Conservation (phyloP, 805 yeast genomes). For the Barnettozyma wickerhamii region DNA sequence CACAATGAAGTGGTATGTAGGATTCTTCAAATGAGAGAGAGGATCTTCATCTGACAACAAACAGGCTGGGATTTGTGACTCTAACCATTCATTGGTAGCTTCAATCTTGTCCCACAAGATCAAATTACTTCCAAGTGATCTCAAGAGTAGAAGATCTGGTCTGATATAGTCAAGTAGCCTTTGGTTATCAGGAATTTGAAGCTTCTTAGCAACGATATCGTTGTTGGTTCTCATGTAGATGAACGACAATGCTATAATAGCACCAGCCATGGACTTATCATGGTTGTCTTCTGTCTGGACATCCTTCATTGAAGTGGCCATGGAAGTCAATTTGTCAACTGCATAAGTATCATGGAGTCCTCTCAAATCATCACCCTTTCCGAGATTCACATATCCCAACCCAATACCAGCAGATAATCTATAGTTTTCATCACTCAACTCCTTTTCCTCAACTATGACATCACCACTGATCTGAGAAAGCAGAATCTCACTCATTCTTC, state of each 20-base stretch:
- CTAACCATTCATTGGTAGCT: conserved; percentile 17
- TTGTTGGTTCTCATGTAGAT: conserved; percentile 69
- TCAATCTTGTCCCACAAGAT: conserved; percentile 23
- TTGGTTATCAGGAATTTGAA: conserved; percentile 55
- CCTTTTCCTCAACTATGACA: conserved; percentile 48
- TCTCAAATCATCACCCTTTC: conserved; percentile 59
- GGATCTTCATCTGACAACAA: conserved; percentile 26
- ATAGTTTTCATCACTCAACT: conserved; percentile 70
- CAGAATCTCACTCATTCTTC: conserved; percentile 80
- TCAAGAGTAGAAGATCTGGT: conserved; percentile 70
- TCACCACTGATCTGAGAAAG: conserved; percentile 62
- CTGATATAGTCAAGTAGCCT: conserved; percentile 60
- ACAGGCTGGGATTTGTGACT: conserved; percentile 50
- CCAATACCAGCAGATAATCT: conserved; percentile 86
- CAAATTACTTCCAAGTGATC: conserved; percentile 43
- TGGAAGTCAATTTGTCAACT: conserved; percentile 52
- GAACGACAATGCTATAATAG: conserved; percentile 69
- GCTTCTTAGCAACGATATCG: conserved; percentile 51
- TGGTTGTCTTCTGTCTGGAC: conserved; percentile 52
- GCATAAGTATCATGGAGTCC: conserved; percentile 61
- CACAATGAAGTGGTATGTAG: conserved; percentile 58
- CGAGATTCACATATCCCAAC: conserved; percentile 78
- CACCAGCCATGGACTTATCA: conserved; percentile 68
- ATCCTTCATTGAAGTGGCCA: conserved; percentile 59
- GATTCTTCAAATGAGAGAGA: conserved; percentile 30